Evolutionary conservation across 257 asterid genomes (phyloP).

Genomic region (Solanum chaucha): DNA sequence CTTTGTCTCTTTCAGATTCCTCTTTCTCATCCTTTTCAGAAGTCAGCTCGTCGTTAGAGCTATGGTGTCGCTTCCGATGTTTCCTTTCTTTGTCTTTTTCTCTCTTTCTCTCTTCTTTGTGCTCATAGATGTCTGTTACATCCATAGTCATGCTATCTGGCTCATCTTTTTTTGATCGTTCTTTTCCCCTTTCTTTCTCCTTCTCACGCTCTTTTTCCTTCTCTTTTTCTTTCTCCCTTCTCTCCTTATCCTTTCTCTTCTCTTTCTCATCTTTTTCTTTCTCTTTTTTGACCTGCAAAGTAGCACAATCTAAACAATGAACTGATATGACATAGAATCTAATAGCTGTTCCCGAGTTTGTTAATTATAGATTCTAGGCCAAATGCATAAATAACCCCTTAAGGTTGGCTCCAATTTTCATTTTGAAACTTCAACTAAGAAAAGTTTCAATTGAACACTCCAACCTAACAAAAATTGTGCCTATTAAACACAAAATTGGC

Average conservation of each 20-base stretch:
- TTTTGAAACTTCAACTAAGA: background rate
- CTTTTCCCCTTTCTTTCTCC: conserved; percentile 70
- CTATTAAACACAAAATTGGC: background rate
- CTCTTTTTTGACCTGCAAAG: conserved; percentile 72
- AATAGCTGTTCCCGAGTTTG: background rate
- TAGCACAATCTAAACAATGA: background rate
- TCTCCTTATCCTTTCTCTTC: conserved; percentile 53
- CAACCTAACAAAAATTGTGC: background rate
- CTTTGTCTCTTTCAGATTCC: conserved; percentile 54
- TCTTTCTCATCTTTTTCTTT: conserved; percentile 82
- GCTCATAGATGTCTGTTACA: conserved; percentile 33
- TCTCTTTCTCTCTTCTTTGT: conserved; percentile 69
- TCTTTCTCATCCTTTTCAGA: conserved; percentile 77
- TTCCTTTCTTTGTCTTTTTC: conserved; percentile 80
- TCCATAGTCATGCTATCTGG: conserved; percentile 48
- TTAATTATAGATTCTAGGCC: background rate
- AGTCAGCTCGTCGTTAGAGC: conserved; percentile 58
- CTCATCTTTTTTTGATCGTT: conserved; percentile 52
- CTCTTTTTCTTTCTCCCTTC: conserved; percentile 27
- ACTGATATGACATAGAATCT: background rate
- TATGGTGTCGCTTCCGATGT: conserved; percentile 83
- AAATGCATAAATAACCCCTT: background rate
- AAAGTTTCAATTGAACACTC: background rate
- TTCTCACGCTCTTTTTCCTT: conserved; percentile 52
- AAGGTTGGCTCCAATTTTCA: background rate